Evolutionary conservation across 352 stramenopile species (phyloP).

Genomic region (Aphanomyces stellatus): DNA sequence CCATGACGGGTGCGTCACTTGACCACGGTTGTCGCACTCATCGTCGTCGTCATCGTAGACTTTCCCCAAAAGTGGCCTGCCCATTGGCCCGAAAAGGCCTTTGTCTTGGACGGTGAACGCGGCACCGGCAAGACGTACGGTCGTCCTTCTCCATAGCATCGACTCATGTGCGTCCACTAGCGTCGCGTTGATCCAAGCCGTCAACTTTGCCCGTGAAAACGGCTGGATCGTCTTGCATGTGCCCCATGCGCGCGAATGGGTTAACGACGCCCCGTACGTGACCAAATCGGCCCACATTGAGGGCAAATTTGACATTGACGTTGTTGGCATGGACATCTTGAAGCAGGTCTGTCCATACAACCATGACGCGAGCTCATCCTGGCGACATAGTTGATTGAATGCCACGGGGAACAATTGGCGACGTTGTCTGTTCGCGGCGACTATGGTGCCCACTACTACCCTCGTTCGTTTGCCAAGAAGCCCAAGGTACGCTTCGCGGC

Average conservation of each 20-base stretch:
- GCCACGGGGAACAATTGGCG: constrained; percentile 59
- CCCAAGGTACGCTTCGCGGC: constrained; percentile 47
- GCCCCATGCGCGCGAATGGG: constrained; percentile 67
- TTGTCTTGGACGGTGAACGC: constrained; percentile 73
- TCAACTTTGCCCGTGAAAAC: constrained; percentile 79
- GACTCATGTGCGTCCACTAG: constrained; percentile 15
- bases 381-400: constrained; percentile 47
- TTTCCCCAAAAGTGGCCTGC: constrained; percentile 23
- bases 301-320: constrained; percentile 81
- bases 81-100: constrained; percentile 23
- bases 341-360: constrained; percentile 24
- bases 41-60: constrained; percentile 15
- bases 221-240: constrained; percentile 83
- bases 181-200: constrained; percentile 78
- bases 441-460: constrained; percentile 78
- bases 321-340: constrained; percentile 67
- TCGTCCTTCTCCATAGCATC: neutral
- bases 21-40: neutral
- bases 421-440: constrained; percentile 49
- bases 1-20: constrained; percentile 45
- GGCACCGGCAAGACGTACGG: constrained; percentile 62
- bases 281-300: constrained; percentile 71
- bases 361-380: neutral
- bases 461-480: constrained; percentile 51
- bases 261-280: constrained; percentile 70